Conservation (phyloP, 2,329 filamentous ascomycete species). For the Capronia coronata region DNA sequence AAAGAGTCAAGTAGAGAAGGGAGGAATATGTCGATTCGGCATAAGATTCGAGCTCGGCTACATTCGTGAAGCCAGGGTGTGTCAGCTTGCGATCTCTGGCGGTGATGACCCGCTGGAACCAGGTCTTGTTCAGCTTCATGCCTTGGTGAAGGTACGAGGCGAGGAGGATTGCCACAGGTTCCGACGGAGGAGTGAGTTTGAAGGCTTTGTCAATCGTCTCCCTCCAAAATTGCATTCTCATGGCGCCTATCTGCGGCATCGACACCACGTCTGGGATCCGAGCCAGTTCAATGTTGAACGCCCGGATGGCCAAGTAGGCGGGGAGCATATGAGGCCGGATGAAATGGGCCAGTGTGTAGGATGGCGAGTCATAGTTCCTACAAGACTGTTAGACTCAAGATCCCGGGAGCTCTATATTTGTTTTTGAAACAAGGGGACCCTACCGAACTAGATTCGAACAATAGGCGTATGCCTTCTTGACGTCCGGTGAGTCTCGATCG, state of each 20-base stretch:
- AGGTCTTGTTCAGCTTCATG: constrained; percentile 57
- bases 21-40: constrained; percentile 94
- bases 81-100: constrained; percentile 76
- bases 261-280: constrained; percentile 85
- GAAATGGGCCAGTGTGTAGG: constrained; percentile 78
- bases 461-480: constrained; percentile 51
- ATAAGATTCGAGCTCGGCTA: constrained; percentile 74
- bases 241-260: constrained; percentile 73
- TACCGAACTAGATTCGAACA: constrained; percentile 55
- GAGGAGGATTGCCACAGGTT: constrained; percentile 82
- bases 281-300: constrained; percentile 87
- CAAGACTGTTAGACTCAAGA: not conserved
- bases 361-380: constrained; percentile 83
- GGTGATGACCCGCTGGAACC: constrained; percentile 69
- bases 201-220: constrained; percentile 76
- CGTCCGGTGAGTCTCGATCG: constrained; percentile 39
- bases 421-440: not conserved
- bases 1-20: constrained; percentile 79
- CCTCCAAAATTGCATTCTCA: constrained; percentile 94
- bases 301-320: constrained; percentile 82
- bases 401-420: not conserved
- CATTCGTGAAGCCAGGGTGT: constrained; percentile 69
- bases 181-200: constrained; percentile 70
- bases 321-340: constrained; percentile 67
- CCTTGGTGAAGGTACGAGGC: constrained; percentile 59